A percentile compares a stretch with the other conserved stretches of the same genome.
Conservation (phyloP, 2,329 filamentous ascomycete genomes). For the Pseudogymnoascus sp. region DNA sequence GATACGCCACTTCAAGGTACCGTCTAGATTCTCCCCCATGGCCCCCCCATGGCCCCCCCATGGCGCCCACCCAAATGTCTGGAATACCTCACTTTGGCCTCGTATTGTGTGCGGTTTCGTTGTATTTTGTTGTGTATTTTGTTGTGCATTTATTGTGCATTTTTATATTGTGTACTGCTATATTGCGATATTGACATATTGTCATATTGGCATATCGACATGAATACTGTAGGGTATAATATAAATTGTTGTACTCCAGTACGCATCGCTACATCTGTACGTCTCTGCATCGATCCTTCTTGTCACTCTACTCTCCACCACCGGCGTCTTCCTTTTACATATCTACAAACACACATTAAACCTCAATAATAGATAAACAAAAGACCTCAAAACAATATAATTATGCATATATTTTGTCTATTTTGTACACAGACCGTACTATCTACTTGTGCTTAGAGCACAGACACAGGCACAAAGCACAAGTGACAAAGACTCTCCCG, state of each 20-base stretch:
- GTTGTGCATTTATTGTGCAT: not conserved
- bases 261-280: not conserved
- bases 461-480: not conserved
- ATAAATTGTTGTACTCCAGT: not conserved
- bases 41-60: not conserved
- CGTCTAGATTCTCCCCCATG: not conserved
- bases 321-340: not conserved
- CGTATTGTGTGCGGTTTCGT: not conserved
- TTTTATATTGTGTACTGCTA: not conserved
- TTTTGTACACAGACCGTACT: not conserved
- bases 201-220: too few relatives aligned
- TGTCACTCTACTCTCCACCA: not conserved
- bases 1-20: slow-evolving; percentile 5
- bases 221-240: not conserved
- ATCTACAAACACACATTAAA: not conserved
- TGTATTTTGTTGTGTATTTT: not conserved
- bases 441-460: not conserved
- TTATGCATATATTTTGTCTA: not conserved
- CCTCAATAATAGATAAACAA: not conserved
- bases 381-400: not conserved
- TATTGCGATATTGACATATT: too few relatives aligned
- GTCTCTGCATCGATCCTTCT: not conserved
- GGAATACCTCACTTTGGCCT: not conserved
- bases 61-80: not conserved
- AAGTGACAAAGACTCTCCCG: slow-evolving; percentile 1